Evolutionary conservation across 2,329 filamentous ascomycete species (phyloP).

Genomic region (Clarireedia paspali): DNA sequence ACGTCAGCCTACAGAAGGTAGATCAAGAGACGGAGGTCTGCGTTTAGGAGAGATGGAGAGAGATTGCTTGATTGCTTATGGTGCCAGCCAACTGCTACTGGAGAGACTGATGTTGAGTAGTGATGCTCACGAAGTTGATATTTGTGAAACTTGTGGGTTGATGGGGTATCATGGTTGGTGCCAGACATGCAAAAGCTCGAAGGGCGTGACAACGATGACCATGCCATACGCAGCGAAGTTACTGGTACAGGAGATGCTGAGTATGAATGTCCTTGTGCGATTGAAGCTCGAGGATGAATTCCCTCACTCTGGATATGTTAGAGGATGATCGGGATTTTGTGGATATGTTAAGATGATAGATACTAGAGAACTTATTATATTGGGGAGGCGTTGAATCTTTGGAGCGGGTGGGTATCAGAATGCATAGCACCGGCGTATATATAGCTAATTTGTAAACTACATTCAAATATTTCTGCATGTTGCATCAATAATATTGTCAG

Average conservation of each 20-base stretch:
- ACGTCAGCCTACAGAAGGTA: conserved; percentile 90
- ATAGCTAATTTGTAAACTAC: too few relatives aligned
- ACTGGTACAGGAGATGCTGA: conserved; percentile 89
- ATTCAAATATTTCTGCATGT: too few relatives aligned
- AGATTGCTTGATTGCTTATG: conserved; percentile 95
- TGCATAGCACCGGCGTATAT: too few relatives aligned
- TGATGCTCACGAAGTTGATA: conserved; percentile 83
- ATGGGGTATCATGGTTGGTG: conserved; percentile 96
- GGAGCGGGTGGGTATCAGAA: too few relatives aligned
- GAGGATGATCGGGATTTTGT: neutral
- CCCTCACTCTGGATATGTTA: conserved; percentile 36
- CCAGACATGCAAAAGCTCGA: conserved; percentile 80
- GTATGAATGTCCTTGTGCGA: conserved; percentile 96
- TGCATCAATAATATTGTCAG: too few relatives aligned
- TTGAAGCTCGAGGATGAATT: conserved; percentile 93
- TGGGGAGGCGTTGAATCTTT: neutral
- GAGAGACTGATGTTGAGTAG: conserved; percentile 93
- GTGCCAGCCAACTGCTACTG: conserved; percentile 82
- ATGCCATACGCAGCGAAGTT: conserved; percentile 98
- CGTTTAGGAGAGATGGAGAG: conserved; percentile 98
- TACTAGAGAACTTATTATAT: neutral
- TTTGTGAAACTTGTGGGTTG: conserved; percentile 88
- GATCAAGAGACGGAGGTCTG: conserved; percentile 84
- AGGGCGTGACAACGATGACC: conserved; percentile 82
- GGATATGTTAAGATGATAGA: neutral